A percentile compares a stretch with the other conserved stretches of the same genome.
These are phyloP conservation scores for Erysimum cheiranthoides DNA, from an alignment of 345 rosid species.

Conservation along the genomic window DNA sequence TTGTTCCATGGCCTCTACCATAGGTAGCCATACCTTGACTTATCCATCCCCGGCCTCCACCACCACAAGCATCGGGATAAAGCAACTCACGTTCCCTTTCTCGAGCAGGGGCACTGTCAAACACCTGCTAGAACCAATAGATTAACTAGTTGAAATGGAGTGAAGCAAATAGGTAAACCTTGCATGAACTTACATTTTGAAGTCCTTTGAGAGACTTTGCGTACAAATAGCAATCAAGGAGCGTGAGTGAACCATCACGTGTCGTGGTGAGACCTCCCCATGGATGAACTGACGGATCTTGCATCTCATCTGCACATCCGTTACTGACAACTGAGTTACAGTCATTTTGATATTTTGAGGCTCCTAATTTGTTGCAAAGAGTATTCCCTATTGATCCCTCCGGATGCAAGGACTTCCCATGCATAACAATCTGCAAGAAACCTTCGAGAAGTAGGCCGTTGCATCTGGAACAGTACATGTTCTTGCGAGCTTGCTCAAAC, in stretches of 20 bases:
- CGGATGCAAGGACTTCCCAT: slow-evolving; percentile 81
- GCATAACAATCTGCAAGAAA: slow-evolving; percentile 85
- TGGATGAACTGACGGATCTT: slow-evolving; percentile 88
- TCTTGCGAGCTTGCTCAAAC: slow-evolving; percentile 95
- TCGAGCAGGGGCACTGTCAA: slow-evolving; percentile 92
- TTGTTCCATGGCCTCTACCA: slow-evolving; percentile 94
- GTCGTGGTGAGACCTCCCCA: slow-evolving; percentile 98
- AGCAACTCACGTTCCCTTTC: slow-evolving; percentile 94
- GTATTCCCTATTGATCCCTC: slow-evolving; percentile 59
- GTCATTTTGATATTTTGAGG: slow-evolving; percentile 50
- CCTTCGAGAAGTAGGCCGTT: slow-evolving; percentile 88
- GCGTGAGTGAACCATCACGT: slow-evolving; percentile 83
- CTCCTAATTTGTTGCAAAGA: slow-evolving; percentile 48
- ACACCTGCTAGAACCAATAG: slow-evolving; percentile 66
- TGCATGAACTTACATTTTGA: slow-evolving; percentile 67
- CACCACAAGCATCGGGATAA: slow-evolving; percentile 99
- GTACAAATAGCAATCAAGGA: slow-evolving; percentile 81
- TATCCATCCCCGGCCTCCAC: slow-evolving; percentile 98
- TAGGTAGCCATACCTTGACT: slow-evolving; percentile 86
- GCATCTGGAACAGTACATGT: slow-evolving; percentile 94
- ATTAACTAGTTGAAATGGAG: slow-evolving; percentile 47
- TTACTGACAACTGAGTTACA: slow-evolving; percentile 51
- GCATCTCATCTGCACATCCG: slow-evolving; percentile 69
- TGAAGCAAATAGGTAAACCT: background rate
- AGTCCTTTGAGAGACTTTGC: slow-evolving; percentile 79